These are phyloP conservation scores for Aspergillus saccharolyticus DNA, from an alignment of 495 filamentous ascomycete genomes.

Conservation along the genomic window DNA sequence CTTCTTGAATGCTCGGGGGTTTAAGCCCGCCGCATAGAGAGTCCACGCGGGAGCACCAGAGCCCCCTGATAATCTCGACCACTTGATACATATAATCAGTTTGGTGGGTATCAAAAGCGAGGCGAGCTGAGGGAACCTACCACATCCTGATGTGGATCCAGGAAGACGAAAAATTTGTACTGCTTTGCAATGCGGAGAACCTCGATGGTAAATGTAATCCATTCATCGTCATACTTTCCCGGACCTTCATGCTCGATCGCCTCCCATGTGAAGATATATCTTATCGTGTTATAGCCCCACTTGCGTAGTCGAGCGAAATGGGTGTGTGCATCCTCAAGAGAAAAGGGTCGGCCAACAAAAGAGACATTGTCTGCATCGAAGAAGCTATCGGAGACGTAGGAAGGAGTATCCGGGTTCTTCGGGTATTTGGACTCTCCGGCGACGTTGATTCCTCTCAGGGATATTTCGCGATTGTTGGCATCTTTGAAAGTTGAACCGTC, in stretches of 20 bases:
- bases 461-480: conserved; percentile 60
- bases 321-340: conserved; percentile 70
- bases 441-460: conserved; percentile 64
- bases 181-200: conserved; percentile 76
- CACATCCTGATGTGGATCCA: conserved; percentile 98
- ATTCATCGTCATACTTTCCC: conserved; percentile 92
- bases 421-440: conserved; percentile 69
- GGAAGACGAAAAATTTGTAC: conserved; percentile 93
- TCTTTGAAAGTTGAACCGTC: conserved; percentile 79
- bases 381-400: conserved; percentile 72
- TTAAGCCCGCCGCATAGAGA: conserved; percentile 84
- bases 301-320: conserved; percentile 84
- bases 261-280: conserved; percentile 98
- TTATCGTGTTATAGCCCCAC: conserved; percentile 91
- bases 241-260: conserved; percentile 94
- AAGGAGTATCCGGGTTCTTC: conserved; percentile 70
- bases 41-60: conserved; percentile 98
- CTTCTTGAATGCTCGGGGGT: conserved; percentile 74
- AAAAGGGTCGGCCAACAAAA: conserved; percentile 81
- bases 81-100: conserved; percentile 45
- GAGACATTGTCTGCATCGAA: conserved; percentile 91
- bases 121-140: conserved; percentile 42
- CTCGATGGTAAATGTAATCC: conserved; percentile 83
- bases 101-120: background rate
- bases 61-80: conserved; percentile 90